Conservation (phyloP, 306 rosid genomes). For the Lotus japonicus region DNA sequence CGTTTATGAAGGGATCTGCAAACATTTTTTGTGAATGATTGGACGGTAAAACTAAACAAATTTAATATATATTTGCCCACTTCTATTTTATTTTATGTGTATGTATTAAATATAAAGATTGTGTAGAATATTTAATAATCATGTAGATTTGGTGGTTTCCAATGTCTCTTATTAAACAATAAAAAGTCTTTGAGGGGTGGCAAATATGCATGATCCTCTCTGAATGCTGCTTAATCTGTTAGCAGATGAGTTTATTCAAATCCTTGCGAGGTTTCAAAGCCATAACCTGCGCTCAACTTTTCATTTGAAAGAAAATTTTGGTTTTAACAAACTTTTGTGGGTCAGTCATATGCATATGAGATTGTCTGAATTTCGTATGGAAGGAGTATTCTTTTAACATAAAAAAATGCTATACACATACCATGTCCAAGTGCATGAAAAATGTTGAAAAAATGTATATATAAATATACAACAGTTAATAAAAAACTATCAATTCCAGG, state of each 20-base stretch:
- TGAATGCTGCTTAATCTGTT: conserved; percentile 3
- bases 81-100: neutral
- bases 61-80: neutral
- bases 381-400: conserved; percentile 4
- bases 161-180: neutral
- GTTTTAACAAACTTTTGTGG: neutral
- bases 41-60: neutral
- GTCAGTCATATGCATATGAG: conserved; percentile 38
- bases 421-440: neutral
- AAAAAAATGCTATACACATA: neutral
- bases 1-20: conserved; percentile 30
- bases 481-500: too few relatives aligned
- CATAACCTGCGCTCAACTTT: conserved; percentile 9
- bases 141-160: conserved; percentile 4
- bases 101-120: neutral
- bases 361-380: conserved; percentile 32
- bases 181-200: neutral
- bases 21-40: conserved; percentile 27
- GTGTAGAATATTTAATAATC: neutral
- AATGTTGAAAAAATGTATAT: too few relatives aligned
- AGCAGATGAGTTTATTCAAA: conserved; percentile 16
- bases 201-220: conserved; percentile 23
- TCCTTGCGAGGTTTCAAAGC: conserved; percentile 14
- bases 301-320: conserved; percentile 9
- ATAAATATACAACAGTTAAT: too few relatives aligned